These are phyloP conservation scores for Quercus glauca DNA, from an alignment of 306 rosid genomes.

Conservation along the genomic window DNA sequence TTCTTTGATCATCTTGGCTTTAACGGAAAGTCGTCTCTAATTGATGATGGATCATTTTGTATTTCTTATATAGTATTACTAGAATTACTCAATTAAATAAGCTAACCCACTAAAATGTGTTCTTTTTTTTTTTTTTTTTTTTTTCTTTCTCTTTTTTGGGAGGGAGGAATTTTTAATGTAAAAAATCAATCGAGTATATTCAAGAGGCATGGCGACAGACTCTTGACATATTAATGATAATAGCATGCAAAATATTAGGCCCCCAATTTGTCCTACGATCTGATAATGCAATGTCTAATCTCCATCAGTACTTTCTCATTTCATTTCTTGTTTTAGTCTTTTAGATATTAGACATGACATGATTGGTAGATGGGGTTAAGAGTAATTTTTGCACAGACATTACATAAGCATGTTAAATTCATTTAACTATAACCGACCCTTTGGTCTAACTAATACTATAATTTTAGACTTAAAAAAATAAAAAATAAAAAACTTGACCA, in stretches of 20 bases:
- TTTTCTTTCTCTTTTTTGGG: too few relatives aligned
- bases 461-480: too few relatives aligned
- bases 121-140: neutral
- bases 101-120: too few relatives aligned
- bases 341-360: neutral
- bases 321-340: neutral
- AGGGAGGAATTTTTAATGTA: neutral
- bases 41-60: too few relatives aligned
- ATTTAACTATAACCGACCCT: neutral
- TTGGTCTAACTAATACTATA: neutral
- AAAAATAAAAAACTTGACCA: neutral
- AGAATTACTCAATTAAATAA: too few relatives aligned
- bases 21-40: too few relatives aligned
- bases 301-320: neutral
- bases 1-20: too few relatives aligned
- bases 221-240: neutral
- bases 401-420: neutral
- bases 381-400: neutral
- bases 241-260: constrained; percentile 1
- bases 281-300: neutral
- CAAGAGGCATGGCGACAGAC: constrained; percentile 1
- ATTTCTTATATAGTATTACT: too few relatives aligned
- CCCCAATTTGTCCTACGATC: neutral
- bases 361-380: neutral
- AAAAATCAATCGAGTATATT: neutral